Evolutionary conservation across 257 asterid genomes (phyloP).

Genomic region (Nicotiana attenuata): DNA sequence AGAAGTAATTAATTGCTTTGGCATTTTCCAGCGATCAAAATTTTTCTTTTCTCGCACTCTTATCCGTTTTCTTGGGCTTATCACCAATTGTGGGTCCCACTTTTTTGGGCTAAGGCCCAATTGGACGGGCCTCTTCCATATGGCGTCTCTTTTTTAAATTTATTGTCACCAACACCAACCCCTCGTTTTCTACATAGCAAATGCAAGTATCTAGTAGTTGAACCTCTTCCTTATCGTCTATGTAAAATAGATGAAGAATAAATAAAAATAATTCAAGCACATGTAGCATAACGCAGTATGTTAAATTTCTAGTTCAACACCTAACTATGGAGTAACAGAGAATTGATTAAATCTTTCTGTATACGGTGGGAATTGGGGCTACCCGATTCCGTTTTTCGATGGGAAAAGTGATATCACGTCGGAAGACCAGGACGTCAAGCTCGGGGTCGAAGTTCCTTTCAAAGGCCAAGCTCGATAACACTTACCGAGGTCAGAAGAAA

Average conservation of each 20-base stretch:
- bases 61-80: constrained; percentile 15
- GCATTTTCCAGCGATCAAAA: constrained; percentile 16
- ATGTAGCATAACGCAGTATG: neutral
- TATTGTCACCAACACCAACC: neutral
- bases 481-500: too few species aligned
- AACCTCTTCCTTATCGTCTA: neutral
- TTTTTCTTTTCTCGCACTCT: neutral
- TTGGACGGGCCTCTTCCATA: neutral
- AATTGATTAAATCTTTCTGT: neutral
- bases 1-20: constrained; percentile 16
- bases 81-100: neutral
- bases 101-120: too few species aligned
- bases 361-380: too few species aligned
- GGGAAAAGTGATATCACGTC: too few species aligned
- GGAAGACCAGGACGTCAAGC: too few species aligned
- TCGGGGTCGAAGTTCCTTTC: too few species aligned
- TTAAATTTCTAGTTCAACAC: neutral
- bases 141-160: neutral
- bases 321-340: neutral
- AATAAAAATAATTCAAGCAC: neutral
- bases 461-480: too few species aligned
- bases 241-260: neutral
- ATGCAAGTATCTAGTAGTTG: neutral
- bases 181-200: neutral
- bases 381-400: too few species aligned